Conservation (phyloP, 2,329 filamentous ascomycete genomes). For the Penicillium concentricum region DNA sequence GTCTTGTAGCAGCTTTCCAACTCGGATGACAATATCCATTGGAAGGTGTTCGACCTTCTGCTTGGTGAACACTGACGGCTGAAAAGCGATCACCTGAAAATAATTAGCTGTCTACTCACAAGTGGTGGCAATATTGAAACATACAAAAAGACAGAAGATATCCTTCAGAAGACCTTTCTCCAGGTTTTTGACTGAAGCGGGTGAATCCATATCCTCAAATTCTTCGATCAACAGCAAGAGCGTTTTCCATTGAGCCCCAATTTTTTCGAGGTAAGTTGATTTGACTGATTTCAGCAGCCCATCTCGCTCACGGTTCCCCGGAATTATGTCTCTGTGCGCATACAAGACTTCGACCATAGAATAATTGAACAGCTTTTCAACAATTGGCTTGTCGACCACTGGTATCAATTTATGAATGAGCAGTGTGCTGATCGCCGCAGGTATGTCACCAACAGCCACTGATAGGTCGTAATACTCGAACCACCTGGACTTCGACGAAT, state of each 20-base stretch:
- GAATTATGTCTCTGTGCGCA: background rate
- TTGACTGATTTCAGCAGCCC: background rate
- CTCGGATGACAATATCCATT: constrained; percentile 2
- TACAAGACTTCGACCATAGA: constrained; percentile 2
- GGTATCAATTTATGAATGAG: constrained; percentile 2
- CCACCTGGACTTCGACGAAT: constrained; percentile 7
- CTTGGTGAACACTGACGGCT: constrained; percentile 1
- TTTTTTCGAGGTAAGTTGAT: background rate
- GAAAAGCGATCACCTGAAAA: constrained; percentile 4
- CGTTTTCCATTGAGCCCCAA: constrained; percentile 1
- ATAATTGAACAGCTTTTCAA: constrained; percentile 2
- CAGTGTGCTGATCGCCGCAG: constrained; percentile 7
- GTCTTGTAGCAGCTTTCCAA: background rate
- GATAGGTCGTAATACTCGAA: constrained; percentile 15
- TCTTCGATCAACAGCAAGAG: background rate
- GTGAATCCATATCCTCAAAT: background rate
- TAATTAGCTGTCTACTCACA: background rate
- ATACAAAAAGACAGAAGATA: constrained; percentile 7
- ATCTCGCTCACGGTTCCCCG: background rate
- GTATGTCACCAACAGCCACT: constrained; percentile 6
- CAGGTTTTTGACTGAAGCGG: background rate
- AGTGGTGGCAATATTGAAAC: background rate
- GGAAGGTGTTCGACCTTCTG: background rate
- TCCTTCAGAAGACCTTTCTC: background rate
- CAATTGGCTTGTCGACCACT: background rate